phyloP scores from a whole-genome alignment of 2,329 filamentous ascomycete genomes.

The Sporothrix euskadiensis region DNA sequence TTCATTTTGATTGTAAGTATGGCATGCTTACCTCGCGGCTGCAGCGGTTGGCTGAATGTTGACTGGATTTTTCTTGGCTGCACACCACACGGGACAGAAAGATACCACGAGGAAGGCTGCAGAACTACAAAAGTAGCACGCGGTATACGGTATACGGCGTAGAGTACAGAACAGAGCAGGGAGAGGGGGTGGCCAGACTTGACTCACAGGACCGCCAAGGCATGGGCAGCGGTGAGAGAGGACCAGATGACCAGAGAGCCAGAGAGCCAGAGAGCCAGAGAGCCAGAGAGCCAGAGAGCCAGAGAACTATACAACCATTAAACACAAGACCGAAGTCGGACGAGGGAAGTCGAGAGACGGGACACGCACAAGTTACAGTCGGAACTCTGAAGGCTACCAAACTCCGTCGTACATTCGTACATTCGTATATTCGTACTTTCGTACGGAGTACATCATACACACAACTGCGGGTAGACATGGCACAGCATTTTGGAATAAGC shows the following conservation, averaged over 20 bases:
- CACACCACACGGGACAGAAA: background rate
- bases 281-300: too few species aligned
- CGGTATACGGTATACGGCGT: slow-evolving; percentile 1
- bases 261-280: too few species aligned
- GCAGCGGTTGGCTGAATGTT: background rate
- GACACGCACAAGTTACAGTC: background rate
- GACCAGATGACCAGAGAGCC: background rate
- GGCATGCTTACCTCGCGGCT: slow-evolving; percentile 2
- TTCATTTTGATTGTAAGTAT: background rate
- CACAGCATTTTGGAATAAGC: background rate
- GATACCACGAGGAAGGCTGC: slow-evolving; percentile 9
- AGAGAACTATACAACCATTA: background rate
- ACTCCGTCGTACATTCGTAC: background rate
- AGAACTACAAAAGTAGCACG: background rate
- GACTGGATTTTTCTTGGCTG: background rate
- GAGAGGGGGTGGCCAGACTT: background rate
- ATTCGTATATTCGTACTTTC: background rate
- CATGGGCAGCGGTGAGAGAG: slow-evolving; percentile 8
- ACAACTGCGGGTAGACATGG: slow-evolving; percentile 7
- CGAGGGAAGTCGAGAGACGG: background rate
- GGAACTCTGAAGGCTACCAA: background rate
- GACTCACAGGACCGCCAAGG: background rate
- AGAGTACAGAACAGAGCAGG: slow-evolving; percentile 1
- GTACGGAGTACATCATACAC: background rate
- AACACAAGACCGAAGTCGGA: slow-evolving; percentile 1